Percentiles rank a stretch among this genome's conserved stretches.
Conservation (phyloP, 2,329 filamentous ascomycete genomes). For the Diaporthe australafricana region DNA sequence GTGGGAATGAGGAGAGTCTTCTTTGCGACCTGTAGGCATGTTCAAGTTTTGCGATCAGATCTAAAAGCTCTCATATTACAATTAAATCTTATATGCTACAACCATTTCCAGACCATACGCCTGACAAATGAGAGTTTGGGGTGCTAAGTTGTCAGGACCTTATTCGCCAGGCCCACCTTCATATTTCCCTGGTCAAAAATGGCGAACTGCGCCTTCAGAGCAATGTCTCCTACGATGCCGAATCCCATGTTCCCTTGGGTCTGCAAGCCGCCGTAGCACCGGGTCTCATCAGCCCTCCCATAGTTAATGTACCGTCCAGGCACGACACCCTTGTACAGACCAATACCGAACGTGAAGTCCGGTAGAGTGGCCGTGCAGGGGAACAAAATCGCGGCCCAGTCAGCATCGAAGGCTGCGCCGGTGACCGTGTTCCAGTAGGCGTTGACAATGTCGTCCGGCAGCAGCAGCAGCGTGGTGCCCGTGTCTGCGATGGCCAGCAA, state of each 20-base stretch:
- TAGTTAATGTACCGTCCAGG: constrained; percentile 53
- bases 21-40: too few relatives aligned
- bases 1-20: too few relatives aligned
- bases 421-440: constrained; percentile 53
- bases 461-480: constrained; percentile 55
- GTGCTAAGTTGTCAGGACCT: constrained; percentile 31
- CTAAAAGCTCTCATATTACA: neutral
- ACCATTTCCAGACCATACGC: too few relatives aligned
- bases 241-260: constrained; percentile 40
- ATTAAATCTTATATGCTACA: neutral
- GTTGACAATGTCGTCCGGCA: constrained; percentile 49
- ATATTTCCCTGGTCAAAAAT: constrained; percentile 50
- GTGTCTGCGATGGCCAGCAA: constrained; percentile 52
- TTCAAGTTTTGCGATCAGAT: too few relatives aligned
- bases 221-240: constrained; percentile 46
- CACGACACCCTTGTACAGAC: constrained; percentile 46
- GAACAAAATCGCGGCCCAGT: constrained; percentile 52
- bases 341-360: constrained; percentile 50
- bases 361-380: constrained; percentile 49
- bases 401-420: constrained; percentile 49
- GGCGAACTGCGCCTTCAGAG: constrained; percentile 48
- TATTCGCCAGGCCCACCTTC: constrained; percentile 55
- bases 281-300: constrained; percentile 38
- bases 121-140: neutral
- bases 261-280: constrained; percentile 52